Evolutionary conservation across 192 early-diverging fungal genomes (phyloP).

Genomic region (Globomyces pollinis-pini): DNA sequence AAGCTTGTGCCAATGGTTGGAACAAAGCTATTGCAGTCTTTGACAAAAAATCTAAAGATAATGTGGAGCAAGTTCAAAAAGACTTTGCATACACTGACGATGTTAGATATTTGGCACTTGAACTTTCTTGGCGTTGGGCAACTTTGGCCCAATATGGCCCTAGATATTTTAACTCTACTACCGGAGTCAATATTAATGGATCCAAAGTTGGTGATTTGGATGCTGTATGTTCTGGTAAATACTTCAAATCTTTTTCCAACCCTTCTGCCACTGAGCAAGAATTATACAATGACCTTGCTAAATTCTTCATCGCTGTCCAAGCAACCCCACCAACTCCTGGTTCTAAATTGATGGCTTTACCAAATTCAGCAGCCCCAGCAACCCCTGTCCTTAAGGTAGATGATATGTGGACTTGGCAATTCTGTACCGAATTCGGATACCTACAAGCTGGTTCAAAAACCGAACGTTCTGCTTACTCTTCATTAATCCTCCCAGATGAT

Average conservation of each 20-base stretch:
- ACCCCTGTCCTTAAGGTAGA: not conserved
- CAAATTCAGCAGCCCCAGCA: not conserved
- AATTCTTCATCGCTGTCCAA: no score
- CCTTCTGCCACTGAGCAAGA: not conserved
- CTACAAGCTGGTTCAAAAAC: slow-evolving; percentile 36
- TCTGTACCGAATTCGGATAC: slow-evolving; percentile 65
- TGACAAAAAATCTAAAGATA: not conserved
- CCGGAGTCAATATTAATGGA: not conserved
- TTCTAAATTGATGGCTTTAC: no score
- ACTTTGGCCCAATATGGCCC: not conserved
- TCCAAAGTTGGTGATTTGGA: not conserved
- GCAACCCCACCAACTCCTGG: no score
- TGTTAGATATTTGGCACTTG: slow-evolving; percentile 6
- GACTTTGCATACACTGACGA: not conserved
- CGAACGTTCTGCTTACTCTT: not conserved
- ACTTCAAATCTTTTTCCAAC: not conserved
- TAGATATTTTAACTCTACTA: not conserved
- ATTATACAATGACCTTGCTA: not conserved
- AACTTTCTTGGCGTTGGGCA: no score
- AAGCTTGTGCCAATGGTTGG: slow-evolving; percentile 5
- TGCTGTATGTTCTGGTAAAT: not conserved
- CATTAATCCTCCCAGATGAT: no score
- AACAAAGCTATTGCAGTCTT: not conserved
- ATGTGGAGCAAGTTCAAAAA: no score
- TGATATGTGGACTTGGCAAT: slow-evolving; percentile 44